Conservation (phyloP, 2,329 filamentous ascomycete species). For the Tolypocladium guangdongense region DNA sequence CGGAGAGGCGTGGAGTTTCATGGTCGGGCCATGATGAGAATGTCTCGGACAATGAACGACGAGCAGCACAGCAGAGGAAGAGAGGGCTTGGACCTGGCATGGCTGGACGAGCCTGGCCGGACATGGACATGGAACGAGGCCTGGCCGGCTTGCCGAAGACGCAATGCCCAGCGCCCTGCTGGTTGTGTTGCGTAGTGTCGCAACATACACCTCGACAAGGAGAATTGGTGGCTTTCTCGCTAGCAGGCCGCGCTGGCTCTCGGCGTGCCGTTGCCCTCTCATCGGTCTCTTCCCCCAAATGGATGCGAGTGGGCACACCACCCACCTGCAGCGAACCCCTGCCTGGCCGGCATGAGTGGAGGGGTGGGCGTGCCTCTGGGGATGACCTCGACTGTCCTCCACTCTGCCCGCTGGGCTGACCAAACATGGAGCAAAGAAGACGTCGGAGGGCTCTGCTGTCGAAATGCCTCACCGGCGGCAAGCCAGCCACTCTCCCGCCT, state of each 20-base stretch:
- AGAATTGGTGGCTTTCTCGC: conserved; percentile 1
- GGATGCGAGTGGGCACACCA: conserved; percentile 1
- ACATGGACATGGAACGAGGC: not conserved
- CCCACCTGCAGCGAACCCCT: not conserved
- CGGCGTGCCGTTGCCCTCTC: not conserved
- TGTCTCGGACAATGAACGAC: conserved; percentile 7
- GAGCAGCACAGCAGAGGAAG: not conserved
- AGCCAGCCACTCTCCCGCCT: not conserved
- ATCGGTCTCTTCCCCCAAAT: not conserved
- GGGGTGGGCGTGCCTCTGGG: not conserved
- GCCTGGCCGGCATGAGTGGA: not conserved
- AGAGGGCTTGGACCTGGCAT: not conserved
- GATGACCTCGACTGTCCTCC: not conserved
- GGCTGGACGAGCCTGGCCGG: not conserved
- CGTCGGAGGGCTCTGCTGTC: not conserved
- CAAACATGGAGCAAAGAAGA: not conserved
- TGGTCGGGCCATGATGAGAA: conserved; percentile 4
- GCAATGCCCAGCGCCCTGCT: not conserved
- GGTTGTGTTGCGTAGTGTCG: not conserved
- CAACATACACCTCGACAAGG: not conserved
- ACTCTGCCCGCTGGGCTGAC: not conserved
- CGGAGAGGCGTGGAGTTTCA: conserved; percentile 2
- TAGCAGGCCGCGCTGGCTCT: conserved; percentile 1
- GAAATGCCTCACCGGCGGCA: conserved; percentile 1
- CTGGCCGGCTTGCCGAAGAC: not conserved